Conservation (phyloP, 2,329 filamentous ascomycete species). For the Claviceps arundinis region DNA sequence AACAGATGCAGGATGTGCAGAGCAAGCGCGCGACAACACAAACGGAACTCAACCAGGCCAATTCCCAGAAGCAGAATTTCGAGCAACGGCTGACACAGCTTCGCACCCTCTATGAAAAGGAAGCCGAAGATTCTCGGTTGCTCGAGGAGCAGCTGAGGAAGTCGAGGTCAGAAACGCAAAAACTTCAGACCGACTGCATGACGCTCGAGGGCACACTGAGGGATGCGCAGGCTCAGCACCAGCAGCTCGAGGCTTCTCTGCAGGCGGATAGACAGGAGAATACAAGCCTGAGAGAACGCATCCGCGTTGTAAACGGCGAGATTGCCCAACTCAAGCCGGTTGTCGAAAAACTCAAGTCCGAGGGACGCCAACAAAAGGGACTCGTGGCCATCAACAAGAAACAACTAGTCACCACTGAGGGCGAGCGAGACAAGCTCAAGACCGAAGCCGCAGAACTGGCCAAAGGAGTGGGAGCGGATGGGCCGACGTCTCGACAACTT, state of each 20-base stretch:
- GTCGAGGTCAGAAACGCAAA: conserved; percentile 69
- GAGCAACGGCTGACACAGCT: conserved; percentile 80
- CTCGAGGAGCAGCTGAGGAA: conserved; percentile 71
- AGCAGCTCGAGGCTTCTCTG: conserved; percentile 58
- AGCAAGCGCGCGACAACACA: conserved; percentile 67
- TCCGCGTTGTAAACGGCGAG: conserved; percentile 69
- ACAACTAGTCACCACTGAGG: conserved; percentile 79
- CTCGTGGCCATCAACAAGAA: conserved; percentile 98
- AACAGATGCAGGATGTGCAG: conserved; percentile 89
- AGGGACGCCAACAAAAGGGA: conserved; percentile 90
- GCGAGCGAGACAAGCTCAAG: conserved; percentile 78
- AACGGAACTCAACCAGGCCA: conserved; percentile 68
- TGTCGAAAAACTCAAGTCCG: conserved; percentile 83
- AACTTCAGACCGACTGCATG: conserved; percentile 71
- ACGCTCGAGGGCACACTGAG: conserved; percentile 68
- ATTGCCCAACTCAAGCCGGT: conserved; percentile 75
- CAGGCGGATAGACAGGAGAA: conserved; percentile 88
- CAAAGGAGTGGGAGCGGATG: conserved; percentile 37
- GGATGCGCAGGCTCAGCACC: conserved; percentile 72
- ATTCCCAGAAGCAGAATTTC: conserved; percentile 82
- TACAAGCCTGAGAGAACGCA: conserved; percentile 69
- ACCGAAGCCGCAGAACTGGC: conserved; percentile 58
- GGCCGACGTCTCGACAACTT: conserved; percentile 41
- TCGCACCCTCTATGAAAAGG: conserved; percentile 80
- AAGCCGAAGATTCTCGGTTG: conserved; percentile 72